Evolutionary conservation across 2,329 filamentous ascomycete species (phyloP), one percentile per base, ranked within the genome.

Genomic region (Colletotrichum endophyticum): DNA sequence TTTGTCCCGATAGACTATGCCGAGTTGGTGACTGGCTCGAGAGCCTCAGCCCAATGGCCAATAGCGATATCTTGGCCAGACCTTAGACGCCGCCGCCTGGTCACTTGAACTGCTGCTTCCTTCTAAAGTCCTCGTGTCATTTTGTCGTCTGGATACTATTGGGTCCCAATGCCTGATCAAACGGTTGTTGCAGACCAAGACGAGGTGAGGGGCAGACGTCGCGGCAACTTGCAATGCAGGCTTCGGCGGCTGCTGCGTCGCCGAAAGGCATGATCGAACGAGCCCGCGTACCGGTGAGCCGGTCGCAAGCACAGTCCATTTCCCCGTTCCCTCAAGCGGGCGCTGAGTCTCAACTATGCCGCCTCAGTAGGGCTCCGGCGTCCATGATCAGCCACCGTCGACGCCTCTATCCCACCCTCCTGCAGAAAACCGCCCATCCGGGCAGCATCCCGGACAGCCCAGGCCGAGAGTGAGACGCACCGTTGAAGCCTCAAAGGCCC

Each of bases 1-100:
- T 72, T 72, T 75, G 36, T 61, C 62, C 72, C 72, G 72, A 75
- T 16, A 30, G 69, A 53, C 72, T 75, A 67, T 75, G 61, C 68
- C 72, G 49, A 66, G 53, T 75, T 67, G 49, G 72, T 66, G 22
- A 53, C 13, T 61, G 61, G 34, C 63, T 49, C 25, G 19, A 66
- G 61, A 75, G 69, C 72, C 68, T 56, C 68, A 75, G 49, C 69
- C 68, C 69, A 53, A 75, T 61, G 30, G 13, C 36, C 16, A 61
- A 66, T 59, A 19, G 32, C n/a, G 59, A 32, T 62, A 25, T n/a
- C 19, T 27, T 22, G 22, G 19, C 8, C n/a, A 22, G 11, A 13
- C n/a, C 44, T 53, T 53, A 53, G 44, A 53, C 44, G 44, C 44
- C n/a, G 44, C 44, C 44, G 44, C n/a, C 44, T 49, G n/a, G n/a